These are phyloP conservation scores for Ogataea kodamae DNA, from an alignment of 805 yeast species.

Conservation along the genomic window DNA sequence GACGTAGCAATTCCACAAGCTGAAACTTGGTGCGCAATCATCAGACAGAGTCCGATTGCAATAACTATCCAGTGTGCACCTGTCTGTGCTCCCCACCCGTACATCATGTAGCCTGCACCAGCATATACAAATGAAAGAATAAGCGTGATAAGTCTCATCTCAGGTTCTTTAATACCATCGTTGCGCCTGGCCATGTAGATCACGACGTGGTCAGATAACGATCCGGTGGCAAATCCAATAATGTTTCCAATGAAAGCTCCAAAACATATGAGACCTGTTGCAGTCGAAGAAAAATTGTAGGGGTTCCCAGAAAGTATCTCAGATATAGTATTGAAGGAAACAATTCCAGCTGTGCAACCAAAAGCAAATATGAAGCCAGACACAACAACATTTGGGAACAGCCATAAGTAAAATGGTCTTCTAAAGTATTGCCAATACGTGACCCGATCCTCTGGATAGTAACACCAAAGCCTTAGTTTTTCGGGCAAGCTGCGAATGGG, in stretches of 20 bases:
- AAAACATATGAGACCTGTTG: constrained; percentile 39
- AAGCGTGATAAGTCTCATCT: constrained; percentile 41
- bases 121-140: constrained; percentile 26
- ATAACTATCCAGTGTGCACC: constrained; percentile 13
- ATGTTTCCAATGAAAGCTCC: constrained; percentile 39
- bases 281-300: constrained; percentile 34
- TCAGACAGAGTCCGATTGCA: constrained; percentile 14
- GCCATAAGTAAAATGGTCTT: constrained; percentile 10
- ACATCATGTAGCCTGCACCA: constrained; percentile 15
- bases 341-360: constrained; percentile 9
- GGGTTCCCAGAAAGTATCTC: constrained; percentile 34
- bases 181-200: constrained; percentile 37
- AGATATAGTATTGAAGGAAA: constrained; percentile 19
- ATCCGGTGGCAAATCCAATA: constrained; percentile 40
- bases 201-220: constrained; percentile 34
- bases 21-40: constrained; percentile 17
- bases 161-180: constrained; percentile 43
- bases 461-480: constrained; percentile 5
- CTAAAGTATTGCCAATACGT: constrained; percentile 14
- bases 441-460: constrained; percentile 8
- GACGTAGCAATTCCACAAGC: constrained; percentile 15
- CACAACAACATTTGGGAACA: constrained; percentile 10
- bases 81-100: constrained; percentile 17
- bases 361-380: constrained; percentile 14
- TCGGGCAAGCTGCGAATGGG: constrained; percentile 7